A percentile compares a stretch with the other conserved stretches of the same genome.
Evolutionary conservation across 805 yeast species (phyloP).

Genomic region (Vanderwaltozyma yarrowii): DNA sequence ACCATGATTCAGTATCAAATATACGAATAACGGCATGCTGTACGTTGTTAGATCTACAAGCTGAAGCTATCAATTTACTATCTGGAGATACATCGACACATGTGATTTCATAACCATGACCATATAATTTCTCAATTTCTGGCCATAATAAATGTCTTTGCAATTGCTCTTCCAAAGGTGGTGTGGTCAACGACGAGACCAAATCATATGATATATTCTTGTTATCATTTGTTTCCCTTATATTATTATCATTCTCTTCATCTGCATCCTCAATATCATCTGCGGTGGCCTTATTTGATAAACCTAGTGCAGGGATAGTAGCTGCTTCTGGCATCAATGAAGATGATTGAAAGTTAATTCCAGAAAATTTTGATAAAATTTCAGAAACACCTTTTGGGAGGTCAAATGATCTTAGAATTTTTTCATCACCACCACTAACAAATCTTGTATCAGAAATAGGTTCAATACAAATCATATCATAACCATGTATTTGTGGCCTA

Average conservation of each 20-base stretch:
- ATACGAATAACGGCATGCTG: conserved; percentile 80
- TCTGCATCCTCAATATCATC: conserved; percentile 37
- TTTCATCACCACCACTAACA: conserved; percentile 95
- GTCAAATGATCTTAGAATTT: conserved; percentile 78
- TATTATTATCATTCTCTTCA: conserved; percentile 28
- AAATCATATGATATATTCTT: conserved; percentile 37
- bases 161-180: conserved; percentile 84
- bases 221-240: conserved; percentile 18
- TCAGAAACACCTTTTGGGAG: conserved; percentile 72
- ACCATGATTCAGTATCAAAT: conserved; percentile 53
- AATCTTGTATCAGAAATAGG: conserved; percentile 51
- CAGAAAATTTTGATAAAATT: conserved; percentile 47
- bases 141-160: conserved; percentile 94
- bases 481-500: conserved; percentile 97
- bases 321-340: conserved; percentile 66
- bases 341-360: conserved; percentile 27
- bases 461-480: conserved; percentile 80
- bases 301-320: conserved; percentile 82
- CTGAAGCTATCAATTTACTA: conserved; percentile 61
- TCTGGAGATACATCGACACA: conserved; percentile 64
- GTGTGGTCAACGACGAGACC: conserved; percentile 37
- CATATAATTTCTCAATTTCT: conserved; percentile 87
- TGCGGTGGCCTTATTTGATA: conserved; percentile 78
- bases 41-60: conserved; percentile 80
- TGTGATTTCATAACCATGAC: conserved; percentile 93